Evolutionary conservation across 2,329 filamentous ascomycete genomes (phyloP).

Genomic region (Beauveria pseudobassiana): DNA sequence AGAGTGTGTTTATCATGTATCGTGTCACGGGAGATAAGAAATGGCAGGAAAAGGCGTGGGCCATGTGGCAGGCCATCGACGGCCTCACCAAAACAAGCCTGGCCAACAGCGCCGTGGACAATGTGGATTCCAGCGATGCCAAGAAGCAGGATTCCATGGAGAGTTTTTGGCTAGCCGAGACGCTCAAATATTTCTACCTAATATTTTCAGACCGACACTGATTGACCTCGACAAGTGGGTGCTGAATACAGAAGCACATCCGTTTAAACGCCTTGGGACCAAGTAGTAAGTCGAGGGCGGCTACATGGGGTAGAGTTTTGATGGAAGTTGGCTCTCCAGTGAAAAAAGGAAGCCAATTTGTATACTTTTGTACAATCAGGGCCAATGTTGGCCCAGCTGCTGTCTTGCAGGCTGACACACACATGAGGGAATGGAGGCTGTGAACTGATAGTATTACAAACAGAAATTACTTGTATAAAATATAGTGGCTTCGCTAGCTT

Average conservation of each 20-base stretch:
- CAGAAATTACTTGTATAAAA: background rate
- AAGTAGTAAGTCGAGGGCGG: background rate
- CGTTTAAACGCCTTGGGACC: conserved; percentile 23
- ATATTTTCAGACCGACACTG: conserved; percentile 59
- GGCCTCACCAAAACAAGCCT: conserved; percentile 38
- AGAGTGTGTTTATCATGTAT: conserved; percentile 47
- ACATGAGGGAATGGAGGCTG: too few relatives aligned
- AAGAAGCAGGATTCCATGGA: conserved; percentile 55
- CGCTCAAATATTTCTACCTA: conserved; percentile 68
- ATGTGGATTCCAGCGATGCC: conserved; percentile 21
- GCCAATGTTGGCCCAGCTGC: too few relatives aligned
- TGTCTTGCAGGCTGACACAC: too few relatives aligned
- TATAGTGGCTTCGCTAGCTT: background rate
- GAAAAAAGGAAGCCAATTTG: background rate
- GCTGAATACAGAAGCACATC: conserved; percentile 48
- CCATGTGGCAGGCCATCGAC: conserved; percentile 43
- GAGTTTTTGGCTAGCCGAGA: conserved; percentile 67
- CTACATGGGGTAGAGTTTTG: background rate
- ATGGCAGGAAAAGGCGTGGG: conserved; percentile 43
- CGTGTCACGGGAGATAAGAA: conserved; percentile 40
- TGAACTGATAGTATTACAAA: too few relatives aligned
- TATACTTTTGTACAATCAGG: background rate
- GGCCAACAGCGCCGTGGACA: conserved; percentile 42
- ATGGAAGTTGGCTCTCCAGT: background rate
- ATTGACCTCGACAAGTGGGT: conserved; percentile 64